Evolutionary conservation across 208 protist genomes (phyloP), one percentile per base, ranked within the genome.

Genomic region (Phytomonas sp.): DNA sequence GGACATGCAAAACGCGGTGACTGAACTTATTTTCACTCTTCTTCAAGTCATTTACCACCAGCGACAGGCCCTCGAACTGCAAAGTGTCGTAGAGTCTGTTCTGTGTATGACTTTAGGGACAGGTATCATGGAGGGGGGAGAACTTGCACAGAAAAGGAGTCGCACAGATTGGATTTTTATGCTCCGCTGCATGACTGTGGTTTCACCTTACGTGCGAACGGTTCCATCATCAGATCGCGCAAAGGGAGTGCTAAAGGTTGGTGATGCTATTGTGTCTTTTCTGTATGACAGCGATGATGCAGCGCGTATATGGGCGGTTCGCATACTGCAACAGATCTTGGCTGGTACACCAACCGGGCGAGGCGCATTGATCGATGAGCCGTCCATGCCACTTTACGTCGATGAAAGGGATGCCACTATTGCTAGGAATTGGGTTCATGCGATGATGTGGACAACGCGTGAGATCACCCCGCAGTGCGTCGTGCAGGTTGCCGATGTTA

Each of bases 191-290:
- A 71, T 89, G 29, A 76, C 77, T 14, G 83, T 78, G 11, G 82
- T 81, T n/a, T 78, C 83, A n/a, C 75, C 88, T 30, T 93, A 91
- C 70, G 76, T 93, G 60, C 88, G 88, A 34, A 78, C 78, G 14
- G 76, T 88, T 7, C 85, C 88, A 29, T 66, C 86, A 37, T 69
- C 70, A n/a, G 79, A 91, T 40, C 82, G 88, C 67, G 69, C 69
- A 19, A 49, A 49, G 40, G 42, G 79, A 81, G 42, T 65, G 84
- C 34, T 70, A 71, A 32, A 72, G 84, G 26, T 76, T 67, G 37
- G 40, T 12, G 63, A 71, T 6, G 72, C 74, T 19, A 69, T 93
- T 7, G 67, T 62, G 4, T 71, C 74, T 0, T 89, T 78, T 56
- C 70, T 82, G 30, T 52, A 73, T 37, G 69, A 72, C 69, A 72